Evolutionary conservation across 2,329 filamentous ascomycete genomes (phyloP), one percentile per base, ranked within the genome.

Genomic region (Xylariaceae sp.): DNA sequence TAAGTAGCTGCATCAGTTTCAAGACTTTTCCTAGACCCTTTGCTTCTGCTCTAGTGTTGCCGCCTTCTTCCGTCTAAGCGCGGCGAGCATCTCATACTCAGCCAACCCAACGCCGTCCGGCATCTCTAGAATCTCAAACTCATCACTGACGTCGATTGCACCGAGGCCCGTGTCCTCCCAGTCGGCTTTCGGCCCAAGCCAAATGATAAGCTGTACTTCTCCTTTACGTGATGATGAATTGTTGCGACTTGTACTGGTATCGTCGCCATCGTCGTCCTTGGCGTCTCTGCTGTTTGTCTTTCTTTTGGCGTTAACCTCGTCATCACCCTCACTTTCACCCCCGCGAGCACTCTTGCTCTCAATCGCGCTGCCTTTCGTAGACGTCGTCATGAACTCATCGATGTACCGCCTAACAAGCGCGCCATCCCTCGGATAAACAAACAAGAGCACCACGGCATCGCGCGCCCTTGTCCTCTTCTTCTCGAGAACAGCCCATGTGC

Each of bases 341-440:
- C n/a, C n/a, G n/a, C n/a, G n/a, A n/a, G n/a, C n/a, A n/a, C n/a
- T n/a, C n/a, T n/a, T n/a, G n/a, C n/a, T n/a, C n/a, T n/a, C n/a
- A n/a, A n/a, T n/a, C n/a, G n/a, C n/a, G n/a, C n/a, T n/a, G n/a
- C n/a, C n/a, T n/a, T n/a, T n/a, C n/a, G n/a, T 61, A 44, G 4
- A 14, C 9, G 21, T 6, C 3, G 7, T 31, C 48, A 56, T 37
- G 8, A 52, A 59, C 3, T 19, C 14, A n/a, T 62, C 47, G 8
- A 69, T 53, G 24, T 75, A 75, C 29, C 56, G 58, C 6, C 53
- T 40, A 14, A 75, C 65, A 9, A 75, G 28, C 1, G 41, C 45
- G 1, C 67, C 66, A 23, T 72, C 69, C 2, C 73, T 71, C 11
- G 73, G 73, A 26, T 75, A 75, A 7, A 71, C 66, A 55, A 75